A percentile compares a stretch with the other conserved stretches of the same genome.
Conservation (phyloP, 106 monocot species). For the Gastrodia elata region DNA sequence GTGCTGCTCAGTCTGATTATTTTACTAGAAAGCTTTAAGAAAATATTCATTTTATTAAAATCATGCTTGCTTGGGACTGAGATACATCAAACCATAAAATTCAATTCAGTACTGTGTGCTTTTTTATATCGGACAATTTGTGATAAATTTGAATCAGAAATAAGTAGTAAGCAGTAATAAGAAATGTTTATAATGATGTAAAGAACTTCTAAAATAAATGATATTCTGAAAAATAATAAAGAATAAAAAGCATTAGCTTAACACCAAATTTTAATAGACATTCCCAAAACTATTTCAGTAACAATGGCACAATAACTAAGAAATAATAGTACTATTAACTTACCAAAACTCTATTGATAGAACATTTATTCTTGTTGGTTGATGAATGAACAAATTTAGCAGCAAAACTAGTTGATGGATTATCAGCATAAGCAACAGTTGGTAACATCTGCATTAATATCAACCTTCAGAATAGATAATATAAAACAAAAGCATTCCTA, state of each 20-base stretch:
- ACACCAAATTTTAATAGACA: not conserved
- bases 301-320: not conserved
- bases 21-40: not conserved
- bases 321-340: slow-evolving; percentile 15
- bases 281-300: not conserved
- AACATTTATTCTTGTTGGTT: slow-evolving; percentile 94
- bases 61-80: not conserved
- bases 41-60: not conserved
- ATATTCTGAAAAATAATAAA: not conserved
- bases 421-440: slow-evolving; percentile 78
- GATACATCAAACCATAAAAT: too few relatives aligned
- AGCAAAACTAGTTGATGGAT: slow-evolving; percentile 94
- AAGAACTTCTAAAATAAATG: not conserved
- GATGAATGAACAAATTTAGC: slow-evolving; percentile 96
- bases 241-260: not conserved
- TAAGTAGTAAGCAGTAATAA: not conserved
- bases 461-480: not conserved
- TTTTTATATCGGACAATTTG: not conserved
- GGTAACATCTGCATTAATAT: slow-evolving; percentile 80
- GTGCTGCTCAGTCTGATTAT: not conserved
- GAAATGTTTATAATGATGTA: not conserved
- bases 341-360: slow-evolving; percentile 93
- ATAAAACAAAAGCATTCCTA: not conserved
- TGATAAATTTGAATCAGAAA: not conserved
- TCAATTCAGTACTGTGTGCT: too few relatives aligned